Evolutionary conservation across 768 basidiomycete species (phyloP).

Genomic region (Rubroboletus pulcherrimus): DNA sequence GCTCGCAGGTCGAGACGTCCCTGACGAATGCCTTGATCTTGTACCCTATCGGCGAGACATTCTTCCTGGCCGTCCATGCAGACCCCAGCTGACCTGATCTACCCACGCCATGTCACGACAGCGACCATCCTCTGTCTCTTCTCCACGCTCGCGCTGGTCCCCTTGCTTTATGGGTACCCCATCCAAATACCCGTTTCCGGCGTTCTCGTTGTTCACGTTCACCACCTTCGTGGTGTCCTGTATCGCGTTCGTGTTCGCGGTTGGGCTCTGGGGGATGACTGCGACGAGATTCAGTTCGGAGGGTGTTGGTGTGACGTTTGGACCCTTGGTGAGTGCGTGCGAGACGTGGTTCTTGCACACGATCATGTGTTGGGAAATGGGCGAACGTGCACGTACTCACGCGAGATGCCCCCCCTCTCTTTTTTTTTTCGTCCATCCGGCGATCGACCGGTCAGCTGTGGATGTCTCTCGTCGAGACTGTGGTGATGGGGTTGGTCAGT

Average conservation of each 20-base stretch:
- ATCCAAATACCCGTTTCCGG: not conserved
- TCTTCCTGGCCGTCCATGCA: not conserved
- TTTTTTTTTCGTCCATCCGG: not conserved
- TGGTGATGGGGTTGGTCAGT: not conserved
- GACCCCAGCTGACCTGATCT: not conserved
- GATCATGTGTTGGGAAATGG: not conserved
- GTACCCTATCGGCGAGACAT: not conserved
- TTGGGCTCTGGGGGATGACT: not conserved
- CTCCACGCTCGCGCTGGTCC: not conserved
- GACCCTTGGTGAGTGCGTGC: not conserved
- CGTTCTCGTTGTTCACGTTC: not conserved
- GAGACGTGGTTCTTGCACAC: not conserved
- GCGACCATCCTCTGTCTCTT: not conserved
- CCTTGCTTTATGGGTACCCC: not conserved
- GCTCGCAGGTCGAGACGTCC: not conserved
- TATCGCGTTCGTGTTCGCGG: not conserved
- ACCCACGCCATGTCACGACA: not conserved
- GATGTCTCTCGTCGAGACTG: slow-evolving; percentile 1
- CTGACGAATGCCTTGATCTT: not conserved
- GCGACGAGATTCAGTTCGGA: not conserved
- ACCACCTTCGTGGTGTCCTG: not conserved
- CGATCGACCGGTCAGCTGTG: not conserved
- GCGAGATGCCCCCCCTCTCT: not conserved
- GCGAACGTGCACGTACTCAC: not conserved
- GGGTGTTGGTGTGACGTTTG: not conserved